Base-by-base conservation (phyloP, 805 yeast genomes). In the Candida tibetensis region DNA sequence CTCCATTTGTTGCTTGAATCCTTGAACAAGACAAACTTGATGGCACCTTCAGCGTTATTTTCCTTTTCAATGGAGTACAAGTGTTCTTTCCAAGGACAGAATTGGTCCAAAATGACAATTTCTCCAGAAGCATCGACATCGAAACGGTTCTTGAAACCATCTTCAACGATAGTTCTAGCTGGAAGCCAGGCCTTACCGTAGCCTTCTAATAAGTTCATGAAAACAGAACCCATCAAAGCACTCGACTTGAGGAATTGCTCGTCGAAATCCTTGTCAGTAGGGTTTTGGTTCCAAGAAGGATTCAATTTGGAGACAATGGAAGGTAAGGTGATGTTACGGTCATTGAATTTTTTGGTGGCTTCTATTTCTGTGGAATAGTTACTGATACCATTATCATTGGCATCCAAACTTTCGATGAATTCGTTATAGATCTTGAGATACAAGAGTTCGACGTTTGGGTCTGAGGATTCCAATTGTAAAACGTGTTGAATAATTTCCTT, bases 31-130 rank as follows among this genome's bases (percentile, higher is more conserved):
- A 88, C 95, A 58, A 86, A 91, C 41, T 84, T 67, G 32, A 81
- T 77, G 40, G 71, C 66, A 19, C 81, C 82, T 47, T 67, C 70
- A 16, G 76, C 72, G 17, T 66, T 64, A 47, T 75, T 64, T 41
- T 74, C 82, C 47, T 69, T 74, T 62, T 93, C 96, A 41, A 86
- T 69, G 14, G 71, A 68, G 58, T 79, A 87, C 34, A 91, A 69
- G 59, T 93, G 98, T 57, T 88, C 96, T 60, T 89, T 90, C 99
- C 99, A 93, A 32, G 96, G 95, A 37, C 87, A 85, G 58, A 84
- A 87, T 44, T 76, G 74, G n/a, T 76, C 79, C 44, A 93, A 72
- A 3, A 85, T 73, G 8, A 93, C 51, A 30, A 91, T 81, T 45
- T 82, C 77, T 28, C 96, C 96, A 17, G 83, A 73, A 39, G 63